Evolutionary conservation across 306 rosid genomes (phyloP).

Genomic region (Psophocarpus tetragonolobus): DNA sequence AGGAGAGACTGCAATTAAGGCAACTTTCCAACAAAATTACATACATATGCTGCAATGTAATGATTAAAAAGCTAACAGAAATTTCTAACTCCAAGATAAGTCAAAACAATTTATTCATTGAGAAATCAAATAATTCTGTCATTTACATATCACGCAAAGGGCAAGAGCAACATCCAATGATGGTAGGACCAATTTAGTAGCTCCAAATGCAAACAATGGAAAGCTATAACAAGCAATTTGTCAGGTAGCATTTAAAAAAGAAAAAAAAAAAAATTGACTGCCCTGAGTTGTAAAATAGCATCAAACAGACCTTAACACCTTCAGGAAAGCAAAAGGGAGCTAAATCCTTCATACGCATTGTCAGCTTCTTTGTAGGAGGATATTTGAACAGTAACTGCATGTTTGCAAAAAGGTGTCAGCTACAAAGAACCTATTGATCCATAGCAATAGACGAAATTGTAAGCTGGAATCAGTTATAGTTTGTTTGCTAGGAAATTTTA

Average conservation of each 20-base stretch:
- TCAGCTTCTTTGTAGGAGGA: conserved; percentile 76
- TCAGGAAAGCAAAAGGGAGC: conserved; percentile 87
- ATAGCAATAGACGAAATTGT: conserved; percentile 15
- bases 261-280: background rate
- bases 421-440: conserved; percentile 19
- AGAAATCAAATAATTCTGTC: conserved; percentile 13
- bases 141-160: conserved; percentile 6
- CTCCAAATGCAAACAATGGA: conserved; percentile 10
- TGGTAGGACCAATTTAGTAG: conserved; percentile 5
- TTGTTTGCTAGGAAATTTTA: conserved; percentile 11
- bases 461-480: background rate
- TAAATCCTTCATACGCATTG: conserved; percentile 72
- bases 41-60: background rate
- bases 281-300: conserved; percentile 14
- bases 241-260: conserved; percentile 9
- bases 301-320: conserved; percentile 77
- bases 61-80: background rate
- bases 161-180: background rate
- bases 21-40: no score
- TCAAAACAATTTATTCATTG: conserved; percentile 23
- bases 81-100: conserved; percentile 6
- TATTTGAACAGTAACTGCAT: conserved; percentile 82
- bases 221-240: conserved; percentile 19
- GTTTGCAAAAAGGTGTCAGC: conserved; percentile 31
- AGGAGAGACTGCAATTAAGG: no score